These are phyloP conservation scores for Lasiodiplodia gonubiensis DNA, from an alignment of 2,329 filamentous ascomycete genomes.

Conservation along the genomic window DNA sequence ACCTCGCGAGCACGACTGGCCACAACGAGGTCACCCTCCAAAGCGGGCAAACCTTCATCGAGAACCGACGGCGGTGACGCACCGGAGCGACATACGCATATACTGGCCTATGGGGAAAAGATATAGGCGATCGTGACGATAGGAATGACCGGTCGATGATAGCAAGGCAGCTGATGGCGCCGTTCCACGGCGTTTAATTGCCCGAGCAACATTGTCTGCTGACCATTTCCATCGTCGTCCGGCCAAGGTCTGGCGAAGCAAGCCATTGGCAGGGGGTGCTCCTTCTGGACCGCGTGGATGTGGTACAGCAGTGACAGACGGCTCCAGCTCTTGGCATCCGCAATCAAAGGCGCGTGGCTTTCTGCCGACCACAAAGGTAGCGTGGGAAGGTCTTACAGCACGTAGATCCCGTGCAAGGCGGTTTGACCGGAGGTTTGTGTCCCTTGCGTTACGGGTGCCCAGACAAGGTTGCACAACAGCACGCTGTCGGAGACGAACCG, in stretches of 20 bases:
- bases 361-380: constrained; percentile 20
- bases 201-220: constrained; percentile 25
- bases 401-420: constrained; percentile 20
- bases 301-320: constrained; percentile 26
- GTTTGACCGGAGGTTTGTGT: constrained; percentile 21
- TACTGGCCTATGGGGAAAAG: constrained; percentile 7
- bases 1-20: neutral
- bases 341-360: constrained; percentile 26
- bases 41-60: neutral
- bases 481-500: constrained; percentile 6
- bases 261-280: constrained; percentile 8
- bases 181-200: constrained; percentile 23
- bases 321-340: constrained; percentile 25
- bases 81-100: constrained; percentile 16
- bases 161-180: constrained; percentile 5
- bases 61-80: constrained; percentile 8
- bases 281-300: constrained; percentile 13
- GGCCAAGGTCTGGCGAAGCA: constrained; percentile 9
- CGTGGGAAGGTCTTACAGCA: constrained; percentile 26
- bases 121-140: constrained; percentile 10
- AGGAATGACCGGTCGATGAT: constrained; percentile 11
- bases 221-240: constrained; percentile 17
- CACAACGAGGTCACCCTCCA: constrained; percentile 4
- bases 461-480: constrained; percentile 10
- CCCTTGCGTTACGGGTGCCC: constrained; percentile 21